Base-by-base conservation (phyloP, 306 rosid genomes). In the Nissolia schottii region DNA sequence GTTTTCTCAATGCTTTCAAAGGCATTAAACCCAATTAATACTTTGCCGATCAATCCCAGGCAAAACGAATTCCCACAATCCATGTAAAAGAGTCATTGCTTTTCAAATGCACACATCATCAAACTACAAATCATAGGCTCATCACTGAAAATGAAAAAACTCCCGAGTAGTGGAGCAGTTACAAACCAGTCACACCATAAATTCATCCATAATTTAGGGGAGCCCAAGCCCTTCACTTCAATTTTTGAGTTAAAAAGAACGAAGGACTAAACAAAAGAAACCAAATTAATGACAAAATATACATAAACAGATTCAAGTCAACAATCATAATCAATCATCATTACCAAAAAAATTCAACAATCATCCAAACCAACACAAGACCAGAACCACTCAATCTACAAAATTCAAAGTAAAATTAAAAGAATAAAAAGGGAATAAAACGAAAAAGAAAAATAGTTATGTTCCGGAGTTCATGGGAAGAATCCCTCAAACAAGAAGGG, bases 291-390 rank as follows among this genome's bases (percentile, higher is more conserved):
- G 25, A 38, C 61, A 35, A 70, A 77, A 57, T 46, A 66, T 22
- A 69, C 84, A 22, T 56, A 68, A 73, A 79, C 81, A 82, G 91
- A 91, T 91, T 93, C 86, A 69, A 54, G 35, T 53, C 51, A 81
- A 56, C 67, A 75, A 87, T 75, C 37, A 41, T 49, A 71, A 75
- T 24, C 14, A 70, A 76, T n/a, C 54, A 67, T n/a, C n/a, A n/a
- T n/a, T n/a, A n/a, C n/a, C n/a, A n/a, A n/a, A n/a, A n/a, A n/a
- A n/a, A n/a, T n/a, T n/a, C n/a, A n/a, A n/a, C n/a, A n/a, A n/a
- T n/a, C n/a, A n/a, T n/a, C n/a, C n/a, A n/a, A n/a, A n/a, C n/a
- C n/a, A n/a, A n/a, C n/a, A n/a, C n/a, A n/a, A n/a, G n/a, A n/a
- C n/a, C 63, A 51, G 64, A 71, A 46, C 35, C 35, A 58, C 0